These are phyloP conservation scores for Ophiostoma himal-ulmi DNA, from an alignment of 2,329 filamentous ascomycete genomes.

Conservation along the genomic window DNA sequence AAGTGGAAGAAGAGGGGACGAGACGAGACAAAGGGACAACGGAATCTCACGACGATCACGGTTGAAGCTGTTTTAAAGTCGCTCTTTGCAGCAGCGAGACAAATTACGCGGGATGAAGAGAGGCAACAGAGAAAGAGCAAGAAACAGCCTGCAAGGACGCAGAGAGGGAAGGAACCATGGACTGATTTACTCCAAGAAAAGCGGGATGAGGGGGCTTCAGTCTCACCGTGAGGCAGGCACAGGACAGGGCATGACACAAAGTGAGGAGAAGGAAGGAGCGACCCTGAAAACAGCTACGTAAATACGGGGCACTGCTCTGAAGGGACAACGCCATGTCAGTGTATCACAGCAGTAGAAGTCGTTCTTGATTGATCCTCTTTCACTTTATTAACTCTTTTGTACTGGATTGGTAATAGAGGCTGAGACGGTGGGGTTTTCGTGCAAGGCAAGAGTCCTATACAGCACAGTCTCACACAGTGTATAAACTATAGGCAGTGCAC, in stretches of 20 bases:
- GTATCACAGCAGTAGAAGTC: background rate
- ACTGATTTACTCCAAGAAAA: background rate
- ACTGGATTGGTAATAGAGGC: conserved; percentile 9
- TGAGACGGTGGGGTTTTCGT: conserved; percentile 4
- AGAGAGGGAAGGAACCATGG: background rate
- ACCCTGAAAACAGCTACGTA: background rate
- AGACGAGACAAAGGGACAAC: background rate
- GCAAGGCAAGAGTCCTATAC: background rate
- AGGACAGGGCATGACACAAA: background rate
- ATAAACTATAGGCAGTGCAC: background rate
- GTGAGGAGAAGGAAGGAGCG: conserved; percentile 6
- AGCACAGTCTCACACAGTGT: background rate
- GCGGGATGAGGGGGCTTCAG: background rate
- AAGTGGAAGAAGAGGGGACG: conserved; percentile 7
- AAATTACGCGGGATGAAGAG: background rate
- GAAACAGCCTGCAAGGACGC: background rate
- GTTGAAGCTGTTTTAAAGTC: background rate
- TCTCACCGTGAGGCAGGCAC: conserved; percentile 3
- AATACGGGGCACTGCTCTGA: background rate
- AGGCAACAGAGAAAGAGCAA: background rate
- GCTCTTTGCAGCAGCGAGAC: background rate
- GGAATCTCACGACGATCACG: background rate
- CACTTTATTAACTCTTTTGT: background rate
- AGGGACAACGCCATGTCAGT: background rate
- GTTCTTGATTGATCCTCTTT: too few species aligned